Base-by-base conservation (phyloP, 2,329 filamentous ascomycete species). In the Laburnicola sp. region DNA sequence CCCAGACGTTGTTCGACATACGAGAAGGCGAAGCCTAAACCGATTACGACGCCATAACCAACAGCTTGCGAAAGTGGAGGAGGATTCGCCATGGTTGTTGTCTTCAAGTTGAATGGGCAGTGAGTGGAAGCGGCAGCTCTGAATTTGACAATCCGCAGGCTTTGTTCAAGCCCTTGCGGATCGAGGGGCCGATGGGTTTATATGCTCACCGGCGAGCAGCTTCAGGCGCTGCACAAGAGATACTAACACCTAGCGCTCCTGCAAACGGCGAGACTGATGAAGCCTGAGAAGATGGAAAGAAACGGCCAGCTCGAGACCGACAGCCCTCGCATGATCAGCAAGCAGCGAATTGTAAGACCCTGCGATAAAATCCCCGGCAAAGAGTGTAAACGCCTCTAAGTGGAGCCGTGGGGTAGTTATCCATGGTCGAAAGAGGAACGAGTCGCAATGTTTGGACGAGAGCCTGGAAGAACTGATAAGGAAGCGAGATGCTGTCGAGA, bases 31-130 rank as follows among this genome's bases (percentile, higher is more conserved):
- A 88, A 84, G 21, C 89, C 88, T 11, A 92, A 73, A 16, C 88
- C 88, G 30, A 92, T 74, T 44, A 92, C 83, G 59, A 92, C 86
- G 65, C 87, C 88, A 81, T 92, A 92, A 64, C 89, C 88, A 56
- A 86, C 86, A 49, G 82, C 84, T 64, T 88, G 83, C 57, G 71
- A 65, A 16, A 78, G 70, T 27, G 74, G 73, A 25, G 74, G 73
- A 25, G 74, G 70, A 44, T 60, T 57, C 23, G 52, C 47, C 51
- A 53, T 51, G 27, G 36, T 55, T 45, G 42, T 27, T 28, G 39
- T 38, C 25, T 45, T 50, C 30, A 28, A 25, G 39, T 10, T 22
- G 30, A 39, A 16, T 3, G 21, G 45, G 30, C 16, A 47, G 8
- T 45, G 28, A 8, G n/a, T 10, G 22, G 28, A 41, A 45, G 23